Base-by-base conservation (phyloP, 257 asterid genomes). In the Solanum virginianum region DNA sequence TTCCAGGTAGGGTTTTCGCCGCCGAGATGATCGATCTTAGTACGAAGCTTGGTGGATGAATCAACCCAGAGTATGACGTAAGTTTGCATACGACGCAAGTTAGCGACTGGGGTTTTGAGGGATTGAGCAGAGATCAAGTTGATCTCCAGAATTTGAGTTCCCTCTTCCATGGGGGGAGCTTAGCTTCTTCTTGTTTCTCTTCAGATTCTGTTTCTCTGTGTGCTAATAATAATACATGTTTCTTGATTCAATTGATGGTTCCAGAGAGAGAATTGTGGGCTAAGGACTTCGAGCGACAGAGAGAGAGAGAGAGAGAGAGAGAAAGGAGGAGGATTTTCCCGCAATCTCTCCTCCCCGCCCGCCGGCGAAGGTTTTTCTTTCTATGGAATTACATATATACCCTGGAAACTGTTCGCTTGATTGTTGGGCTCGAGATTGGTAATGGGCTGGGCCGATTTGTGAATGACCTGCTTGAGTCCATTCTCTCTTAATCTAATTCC, bases 101-200 rank as follows among this genome's bases (percentile, higher is more conserved):
- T 92, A 75, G 93, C 86, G 7, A 93, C 62, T 53, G 94, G 96
- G 85, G 91, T 32, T 91, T 92, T 94, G 16, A 94, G 70, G 45
- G 95, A 94, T 89, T 96, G 99, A 80, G 98, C 98, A n/a, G 99
- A 96, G 90, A 96, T 94, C 86, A 96, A 79, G 89, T 91, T 93
- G 85, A 96, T 91, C 93, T 96, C 99, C 43, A 96, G 93, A 88
- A 96, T 89, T 89, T 91, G 90, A 60, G 85, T 85, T 85, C 81
- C 93, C 90, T 13, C 72, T 82, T 70, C 87, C 91, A 81, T 83
- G 7, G 11, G 7, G 36, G 29, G 26, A 47, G 14, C 32, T 74
- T n/a, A 14, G 84, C 81, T 3, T 75, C 70, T 87, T 54, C 15
- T 14, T 45, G 68, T 62, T 15, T 57, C 81, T 74, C 86, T 68